Base-by-base conservation (phyloP, 768 basidiomycete genomes). In the Suillus variegatus region DNA sequence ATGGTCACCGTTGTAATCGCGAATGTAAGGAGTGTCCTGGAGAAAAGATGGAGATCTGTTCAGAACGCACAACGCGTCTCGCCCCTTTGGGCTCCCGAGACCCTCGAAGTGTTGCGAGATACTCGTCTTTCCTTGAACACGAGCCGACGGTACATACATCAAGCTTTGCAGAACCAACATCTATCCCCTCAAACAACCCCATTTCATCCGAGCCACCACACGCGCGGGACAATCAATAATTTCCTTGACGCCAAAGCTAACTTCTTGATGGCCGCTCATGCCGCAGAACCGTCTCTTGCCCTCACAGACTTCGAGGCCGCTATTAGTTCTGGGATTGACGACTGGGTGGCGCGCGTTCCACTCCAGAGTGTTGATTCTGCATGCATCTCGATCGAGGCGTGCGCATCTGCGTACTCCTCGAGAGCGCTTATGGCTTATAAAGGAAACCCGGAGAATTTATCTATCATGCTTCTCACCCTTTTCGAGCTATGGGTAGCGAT, bases 391-490 rank as follows among this genome's bases (percentile, higher is more conserved):
- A 65, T 75, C 12, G 74, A 71, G 62, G 47, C 67, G 1, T 75
- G 74, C 44, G 74, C 74, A 8, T 60, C 61, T 20, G 55, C 65
- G 6, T 80, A 83, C 51, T 70, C 72, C 1, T 66, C 66, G 1
- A 51, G 72, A 0, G 77, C 82, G 0, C 28, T 51, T 41, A 22
- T 9, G 1, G 62, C 63, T 1, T 83, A 82, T 55, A 54, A 62
- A 10, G 65, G 67, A 16, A 81, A 77, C 44, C 79, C 82, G 3
- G 82, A 84, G 60, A 67, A 74, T 32, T 49, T 74, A 5, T 84
- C 84, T 0, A 63, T 80, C 2, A 82, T 86, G 78, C 66, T 86
- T 47, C 71, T 86, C 54, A 75, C 73, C 4, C 63, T 57, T 13
- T 22, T 75, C n/a, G 80, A 84, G 38, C 74, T 80, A 22, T 80